A percentile compares a stretch with the other conserved stretches of the same genome.
phyloP scores from a whole-genome alignment of 441 rosid genomes.

The Adansonia madagascariensis region DNA sequence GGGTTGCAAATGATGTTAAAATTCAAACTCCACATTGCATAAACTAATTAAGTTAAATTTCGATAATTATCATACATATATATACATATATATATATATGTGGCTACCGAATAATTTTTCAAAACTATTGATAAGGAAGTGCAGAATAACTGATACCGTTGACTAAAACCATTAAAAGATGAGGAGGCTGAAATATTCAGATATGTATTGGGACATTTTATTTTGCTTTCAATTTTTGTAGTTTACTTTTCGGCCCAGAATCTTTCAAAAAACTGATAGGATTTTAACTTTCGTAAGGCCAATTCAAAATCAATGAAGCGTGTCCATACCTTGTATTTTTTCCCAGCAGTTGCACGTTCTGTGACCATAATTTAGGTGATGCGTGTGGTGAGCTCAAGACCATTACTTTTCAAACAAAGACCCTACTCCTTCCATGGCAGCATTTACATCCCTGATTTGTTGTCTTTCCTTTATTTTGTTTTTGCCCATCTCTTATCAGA shows the following conservation, averaged over 20 bases:
- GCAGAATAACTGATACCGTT: no score
- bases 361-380: conserved; percentile 5
- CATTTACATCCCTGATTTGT: no score
- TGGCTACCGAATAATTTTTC: no score
- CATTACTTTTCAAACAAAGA: background rate
- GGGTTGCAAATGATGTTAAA: no score
- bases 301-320: background rate
- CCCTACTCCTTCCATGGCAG: background rate
- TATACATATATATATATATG: no score
- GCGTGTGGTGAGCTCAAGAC: background rate
- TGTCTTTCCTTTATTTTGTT: background rate
- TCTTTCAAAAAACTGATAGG: background rate
- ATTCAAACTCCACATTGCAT: no score
- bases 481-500: background rate
- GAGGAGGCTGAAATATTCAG: no score
- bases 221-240: background rate
- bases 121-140: no score
- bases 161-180: no score
- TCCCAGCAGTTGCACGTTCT: background rate
- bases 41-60: no score
- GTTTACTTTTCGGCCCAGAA: background rate
- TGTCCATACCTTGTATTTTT: background rate
- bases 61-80: no score
- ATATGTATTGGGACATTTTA: background rate
- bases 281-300: background rate